These are phyloP conservation scores for Naganishia friedmannii DNA, from an alignment of 768 basidiomycete genomes.

Conservation along the genomic window DNA sequence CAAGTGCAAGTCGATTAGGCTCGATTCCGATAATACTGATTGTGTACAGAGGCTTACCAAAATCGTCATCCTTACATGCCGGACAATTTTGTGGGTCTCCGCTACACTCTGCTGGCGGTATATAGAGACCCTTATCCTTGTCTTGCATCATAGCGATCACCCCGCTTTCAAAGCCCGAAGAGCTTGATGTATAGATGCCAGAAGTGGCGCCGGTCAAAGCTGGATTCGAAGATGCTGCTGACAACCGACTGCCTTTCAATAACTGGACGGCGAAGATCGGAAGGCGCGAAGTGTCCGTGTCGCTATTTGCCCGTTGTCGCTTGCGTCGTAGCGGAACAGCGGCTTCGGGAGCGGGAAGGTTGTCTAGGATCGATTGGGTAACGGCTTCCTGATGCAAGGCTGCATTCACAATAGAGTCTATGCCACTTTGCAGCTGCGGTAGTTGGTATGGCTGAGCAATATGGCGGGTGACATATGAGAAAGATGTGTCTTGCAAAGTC, in stretches of 20 bases:
- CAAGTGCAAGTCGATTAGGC: neutral
- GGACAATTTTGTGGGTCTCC: conserved; percentile 33
- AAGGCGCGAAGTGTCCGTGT: neutral
- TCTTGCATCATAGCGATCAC: conserved; percentile 20
- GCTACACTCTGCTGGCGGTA: conserved; percentile 30
- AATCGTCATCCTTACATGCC: conserved; percentile 33
- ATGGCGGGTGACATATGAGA: neutral
- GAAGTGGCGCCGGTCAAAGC: neutral
- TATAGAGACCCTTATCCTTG: conserved; percentile 24
- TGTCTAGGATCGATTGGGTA: conserved; percentile 64
- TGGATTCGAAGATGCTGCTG: neutral
- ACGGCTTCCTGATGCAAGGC: conserved; percentile 8
- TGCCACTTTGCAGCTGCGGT: conserved; percentile 12
- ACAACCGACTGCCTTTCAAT: neutral
- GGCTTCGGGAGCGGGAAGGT: conserved; percentile 74
- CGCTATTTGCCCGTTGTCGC: neutral
- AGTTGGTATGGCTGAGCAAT: neutral
- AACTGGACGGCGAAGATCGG: conserved; percentile 27
- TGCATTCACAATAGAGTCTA: conserved; percentile 15
- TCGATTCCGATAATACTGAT: neutral
- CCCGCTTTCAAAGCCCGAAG: conserved; percentile 7
- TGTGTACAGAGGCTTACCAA: conserved; percentile 14
- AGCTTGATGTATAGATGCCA: neutral
- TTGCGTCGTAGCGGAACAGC: conserved; percentile 75
- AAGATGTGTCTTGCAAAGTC: conserved; percentile 6